A percentile compares a stretch with the other conserved stretches of the same genome.
Evolutionary conservation across 2,329 filamentous ascomycete genomes (phyloP).

Genomic region (Cladosporium sp.): DNA sequence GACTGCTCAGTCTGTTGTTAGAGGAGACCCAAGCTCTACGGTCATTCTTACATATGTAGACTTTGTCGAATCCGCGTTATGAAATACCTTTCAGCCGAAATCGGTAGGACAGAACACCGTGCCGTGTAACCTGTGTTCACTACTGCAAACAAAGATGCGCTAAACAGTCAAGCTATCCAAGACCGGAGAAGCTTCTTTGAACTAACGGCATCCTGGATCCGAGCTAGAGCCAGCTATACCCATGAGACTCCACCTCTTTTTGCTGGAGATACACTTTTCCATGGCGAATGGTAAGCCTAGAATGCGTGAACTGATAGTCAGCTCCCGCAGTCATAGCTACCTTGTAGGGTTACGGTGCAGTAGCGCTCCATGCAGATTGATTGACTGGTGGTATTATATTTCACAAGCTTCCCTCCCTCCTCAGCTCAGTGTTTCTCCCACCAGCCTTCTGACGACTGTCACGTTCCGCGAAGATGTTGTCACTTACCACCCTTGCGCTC

Average conservation of each 20-base stretch:
- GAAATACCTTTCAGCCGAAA: no score
- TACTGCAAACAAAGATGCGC: neutral
- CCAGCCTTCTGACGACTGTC: neutral
- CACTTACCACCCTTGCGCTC: constrained; percentile 19
- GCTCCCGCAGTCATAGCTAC: constrained; percentile 5
- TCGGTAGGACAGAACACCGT: no score
- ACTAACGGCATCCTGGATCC: constrained; percentile 1
- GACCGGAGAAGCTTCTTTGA: constrained; percentile 5
- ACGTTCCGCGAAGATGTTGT: neutral
- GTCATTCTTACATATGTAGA: no score
- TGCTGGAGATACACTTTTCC: constrained; percentile 1
- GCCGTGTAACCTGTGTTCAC: neutral
- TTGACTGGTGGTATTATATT: neutral
- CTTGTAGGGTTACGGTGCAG: constrained; percentile 3
- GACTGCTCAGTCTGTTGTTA: no score
- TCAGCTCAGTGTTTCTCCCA: neutral
- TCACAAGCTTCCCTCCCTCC: neutral
- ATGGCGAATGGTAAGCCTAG: constrained; percentile 1
- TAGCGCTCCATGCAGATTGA: constrained; percentile 2
- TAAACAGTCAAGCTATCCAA: constrained; percentile 8
- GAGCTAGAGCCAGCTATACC: constrained; percentile 2
- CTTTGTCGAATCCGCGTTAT: no score
- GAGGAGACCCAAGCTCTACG: no score
- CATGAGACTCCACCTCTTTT: constrained; percentile 3
- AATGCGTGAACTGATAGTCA: neutral